Evolutionary conservation across 176 grass and related monocot species (phyloP), one percentile per base, ranked within the genome.

Genomic region (bread wheat (Triticum aestivum)): DNA sequence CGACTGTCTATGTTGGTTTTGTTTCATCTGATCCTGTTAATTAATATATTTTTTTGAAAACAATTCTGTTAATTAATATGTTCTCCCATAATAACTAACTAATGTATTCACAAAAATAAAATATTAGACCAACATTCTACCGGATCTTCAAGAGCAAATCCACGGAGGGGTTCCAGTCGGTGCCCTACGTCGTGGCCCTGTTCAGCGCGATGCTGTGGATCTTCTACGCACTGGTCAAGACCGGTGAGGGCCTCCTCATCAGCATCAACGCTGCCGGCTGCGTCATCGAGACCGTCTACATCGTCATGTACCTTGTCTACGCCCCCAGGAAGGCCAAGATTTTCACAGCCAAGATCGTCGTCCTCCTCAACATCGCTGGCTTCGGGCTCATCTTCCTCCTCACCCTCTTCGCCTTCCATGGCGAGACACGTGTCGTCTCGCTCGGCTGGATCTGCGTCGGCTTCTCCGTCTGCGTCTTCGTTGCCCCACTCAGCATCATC

Each of bases 131-230:
- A 13, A 97, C 92, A n/a, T 97, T 97, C 77, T 95, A 92, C 30
- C 89, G 92, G 9, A 74, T 98, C 7, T 95, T 90, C 61, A 87
- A 75, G 41, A 91, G 73, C 75, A 95, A 91, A 90, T 93, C 92
- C 4, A 98, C 92, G 0, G 87, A 91, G 68, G 92, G 89, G 7
- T 95, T 98, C 45, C 92, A 95, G 26, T 95, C 95, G 0, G 65
- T 98, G 76, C 95, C 95, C 1, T 98, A 98, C 29, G 91, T 95
- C 11, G 89, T 98, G 21, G 91, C 95, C 4, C 83, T 98, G 3
- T 98, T 98, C 74, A 98, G 95, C 23, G 54, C 87, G 0, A 93
- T 91, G 89, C 61, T 98, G 1, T 98, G 92, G 95, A 94, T 98
- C 72, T 98, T 80, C 73, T 98, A 98, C 37, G 92, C 95, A 5